phyloP scores from a whole-genome alignment of 352 stramenopile species.

The Phytophthora cajani region DNA sequence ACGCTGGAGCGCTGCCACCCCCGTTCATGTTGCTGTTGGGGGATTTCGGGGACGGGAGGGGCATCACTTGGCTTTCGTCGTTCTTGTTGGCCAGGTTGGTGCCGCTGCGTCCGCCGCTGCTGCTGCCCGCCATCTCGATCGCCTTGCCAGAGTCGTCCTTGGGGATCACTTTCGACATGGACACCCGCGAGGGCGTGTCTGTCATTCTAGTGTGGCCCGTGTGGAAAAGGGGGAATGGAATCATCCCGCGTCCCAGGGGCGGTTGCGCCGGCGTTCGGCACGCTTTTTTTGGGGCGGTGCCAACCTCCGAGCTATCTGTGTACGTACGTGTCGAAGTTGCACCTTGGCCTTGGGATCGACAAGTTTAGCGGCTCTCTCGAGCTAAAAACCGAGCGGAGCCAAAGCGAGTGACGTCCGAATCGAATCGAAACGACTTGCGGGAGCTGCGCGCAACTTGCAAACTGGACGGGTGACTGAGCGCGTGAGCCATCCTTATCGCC shows the following conservation, averaged over 20 bases:
- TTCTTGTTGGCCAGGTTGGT: conserved; percentile 18
- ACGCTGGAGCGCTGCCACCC: conserved; percentile 19
- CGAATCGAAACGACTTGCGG: conserved; percentile 27
- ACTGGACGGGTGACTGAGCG: conserved; percentile 25
- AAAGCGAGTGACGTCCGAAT: conserved; percentile 1
- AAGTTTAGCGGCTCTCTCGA: conserved; percentile 20
- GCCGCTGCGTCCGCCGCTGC: conserved; percentile 43
- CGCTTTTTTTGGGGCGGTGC: conserved; percentile 19
- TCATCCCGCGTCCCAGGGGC: conserved; percentile 46
- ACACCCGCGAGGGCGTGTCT: conserved; percentile 56
- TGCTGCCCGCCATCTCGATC: conserved; percentile 33
- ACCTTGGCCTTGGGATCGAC: conserved; percentile 14
- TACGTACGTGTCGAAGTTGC: neutral
- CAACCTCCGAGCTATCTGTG: conserved; percentile 16
- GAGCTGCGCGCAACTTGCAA: conserved; percentile 35
- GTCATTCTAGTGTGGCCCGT: conserved; percentile 82
- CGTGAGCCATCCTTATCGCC: neutral
- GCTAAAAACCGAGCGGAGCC: neutral
- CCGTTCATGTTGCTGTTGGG: conserved; percentile 9
- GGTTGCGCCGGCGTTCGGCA: conserved; percentile 24
- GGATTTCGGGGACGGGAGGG: conserved; percentile 27
- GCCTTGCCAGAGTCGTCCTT: conserved; percentile 48
- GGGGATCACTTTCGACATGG: conserved; percentile 82
- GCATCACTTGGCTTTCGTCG: conserved; percentile 3
- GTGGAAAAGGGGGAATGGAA: conserved; percentile 77